Percentiles rank a stretch among this genome's conserved stretches.
Conservation (phyloP, 1,284 basidiomycete genomes). For the Coniferiporia weirii region DNA sequence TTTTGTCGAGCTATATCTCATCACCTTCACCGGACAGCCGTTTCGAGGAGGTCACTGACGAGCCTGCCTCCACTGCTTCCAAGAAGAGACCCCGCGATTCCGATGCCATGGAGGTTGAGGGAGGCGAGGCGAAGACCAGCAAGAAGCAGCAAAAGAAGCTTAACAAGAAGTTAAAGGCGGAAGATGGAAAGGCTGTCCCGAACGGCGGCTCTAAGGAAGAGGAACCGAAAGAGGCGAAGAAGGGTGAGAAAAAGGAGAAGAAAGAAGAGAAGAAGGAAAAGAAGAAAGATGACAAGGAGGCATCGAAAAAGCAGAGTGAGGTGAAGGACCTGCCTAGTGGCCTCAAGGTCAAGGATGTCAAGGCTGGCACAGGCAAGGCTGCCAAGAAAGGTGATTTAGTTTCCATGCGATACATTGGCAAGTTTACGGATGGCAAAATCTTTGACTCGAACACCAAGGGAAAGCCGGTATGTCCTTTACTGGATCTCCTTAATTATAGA, state of each 20-base stretch:
- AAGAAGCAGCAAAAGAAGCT: constrained; percentile 63
- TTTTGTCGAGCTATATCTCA: not conserved
- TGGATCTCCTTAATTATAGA: not conserved
- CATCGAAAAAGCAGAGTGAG: constrained; percentile 29
- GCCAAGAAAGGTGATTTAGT: constrained; percentile 80
- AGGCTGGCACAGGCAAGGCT: constrained; percentile 43
- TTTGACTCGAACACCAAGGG: constrained; percentile 91
- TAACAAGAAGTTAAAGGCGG: constrained; percentile 71
- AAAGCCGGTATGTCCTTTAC: constrained; percentile 57
- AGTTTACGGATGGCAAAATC: constrained; percentile 77
- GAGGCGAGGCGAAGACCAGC: constrained; percentile 33
- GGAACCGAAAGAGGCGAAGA: constrained; percentile 29
- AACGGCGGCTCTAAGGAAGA: constrained; percentile 26
- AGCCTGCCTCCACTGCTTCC: constrained; percentile 17
- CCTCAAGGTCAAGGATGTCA: constrained; percentile 51
- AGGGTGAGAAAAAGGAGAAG: constrained; percentile 35
- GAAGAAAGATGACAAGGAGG: constrained; percentile 39
- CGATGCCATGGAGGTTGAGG: constrained; percentile 42
- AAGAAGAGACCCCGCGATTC: constrained; percentile 16
- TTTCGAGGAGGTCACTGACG: constrained; percentile 48
- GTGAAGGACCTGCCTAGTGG: constrained; percentile 34
- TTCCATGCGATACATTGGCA: constrained; percentile 88
- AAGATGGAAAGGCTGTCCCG: constrained; percentile 52
- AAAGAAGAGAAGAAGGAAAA: constrained; percentile 33
- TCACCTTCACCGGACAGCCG: constrained; percentile 37